Evolutionary conservation across 1,139 yeast species (phyloP).

Genomic region (Hyphopichia buzzinii): DNA sequence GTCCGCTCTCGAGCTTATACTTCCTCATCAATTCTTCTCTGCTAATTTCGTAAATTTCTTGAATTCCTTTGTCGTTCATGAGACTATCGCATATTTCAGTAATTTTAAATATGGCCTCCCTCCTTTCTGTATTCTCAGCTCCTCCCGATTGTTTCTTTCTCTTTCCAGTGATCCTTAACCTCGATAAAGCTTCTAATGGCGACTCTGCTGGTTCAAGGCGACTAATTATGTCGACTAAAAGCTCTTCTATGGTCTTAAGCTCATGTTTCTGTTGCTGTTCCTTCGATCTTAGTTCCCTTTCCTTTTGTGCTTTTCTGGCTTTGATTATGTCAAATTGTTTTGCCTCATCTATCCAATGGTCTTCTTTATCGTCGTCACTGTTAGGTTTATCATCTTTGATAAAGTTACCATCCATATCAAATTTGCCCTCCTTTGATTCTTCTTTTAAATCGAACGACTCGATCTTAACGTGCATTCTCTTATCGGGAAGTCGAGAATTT

Average conservation of each 20-base stretch:
- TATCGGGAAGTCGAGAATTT: constrained; percentile 4
- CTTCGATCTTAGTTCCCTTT: constrained; percentile 14
- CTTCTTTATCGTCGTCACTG: constrained; percentile 37
- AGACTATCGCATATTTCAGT: constrained; percentile 54
- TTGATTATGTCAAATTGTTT: constrained; percentile 44
- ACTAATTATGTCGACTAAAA: constrained; percentile 37
- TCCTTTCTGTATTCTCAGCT: constrained; percentile 13
- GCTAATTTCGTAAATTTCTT: constrained; percentile 51
- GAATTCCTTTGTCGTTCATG: constrained; percentile 34
- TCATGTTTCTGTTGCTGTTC: constrained; percentile 8
- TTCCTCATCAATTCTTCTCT: constrained; percentile 60
- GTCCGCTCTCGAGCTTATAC: constrained; percentile 52
- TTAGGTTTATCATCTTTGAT: constrained; percentile 35
- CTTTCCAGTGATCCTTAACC: constrained; percentile 29
- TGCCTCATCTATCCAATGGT: constrained; percentile 48
- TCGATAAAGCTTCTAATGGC: constrained; percentile 57
- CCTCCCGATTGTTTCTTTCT: constrained; percentile 7
- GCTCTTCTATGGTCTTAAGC: constrained; percentile 14
- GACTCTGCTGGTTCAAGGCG: constrained; percentile 61
- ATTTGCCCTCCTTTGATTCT: constrained; percentile 59
- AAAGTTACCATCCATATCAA: constrained; percentile 63
- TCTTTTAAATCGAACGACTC: constrained; percentile 63
- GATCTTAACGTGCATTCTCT: constrained; percentile 29
- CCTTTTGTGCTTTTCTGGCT: constrained; percentile 44
- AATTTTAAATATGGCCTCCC: constrained; percentile 30